Base-by-base conservation (phyloP, 805 yeast genomes). In the Schwanniomyces occidentalis region DNA sequence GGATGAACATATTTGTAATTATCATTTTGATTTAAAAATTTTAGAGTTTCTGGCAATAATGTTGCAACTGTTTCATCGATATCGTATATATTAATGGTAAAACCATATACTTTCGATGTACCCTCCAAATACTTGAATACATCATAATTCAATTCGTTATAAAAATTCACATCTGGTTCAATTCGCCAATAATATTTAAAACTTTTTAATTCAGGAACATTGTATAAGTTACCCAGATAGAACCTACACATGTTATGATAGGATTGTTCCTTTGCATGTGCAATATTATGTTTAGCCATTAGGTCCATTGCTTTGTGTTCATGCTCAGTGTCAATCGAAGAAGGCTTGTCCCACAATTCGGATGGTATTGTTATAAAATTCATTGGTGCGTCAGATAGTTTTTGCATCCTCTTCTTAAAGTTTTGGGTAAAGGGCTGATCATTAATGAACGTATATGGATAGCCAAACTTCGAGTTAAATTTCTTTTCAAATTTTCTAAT, bases 201-300 rank as follows among this genome's bases (percentile, higher is more conserved):
- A 39, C 84, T 66, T 40, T 69, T 63, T 52, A 86, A 54, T 37
- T 75, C 71, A 8, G 85, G 85, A 42, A 82, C 75, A 32, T 82
- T 70, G 52, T 72, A 83, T 49, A 85, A 83, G 38, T 61, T 61
- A 8, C 76, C 78, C 32, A 83, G 78, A 54, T 85, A 84, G 58
- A 81, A 86, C 16, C 95, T 71, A 54, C 95, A 86, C 95, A 86
- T 86, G 50, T 84, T 82, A 50, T 85, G 95, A 49, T 86, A 86
- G 0, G 89, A 80, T 14, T 53, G 56, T 56, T 63, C 66, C 14
- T 65, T 65, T 2, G 89, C 86, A 52, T 84, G 83, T 4, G 80
- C 83, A 10, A 80, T 70, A 14, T 71, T 65, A 30, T 73, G 63
- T 3, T 60, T 55, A 4, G 46, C 54, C 48, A 78, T 37, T 8